These are phyloP conservation scores for Lithohypha guttulata DNA, from an alignment of 2,329 filamentous ascomycete genomes.

Conservation along the genomic window DNA sequence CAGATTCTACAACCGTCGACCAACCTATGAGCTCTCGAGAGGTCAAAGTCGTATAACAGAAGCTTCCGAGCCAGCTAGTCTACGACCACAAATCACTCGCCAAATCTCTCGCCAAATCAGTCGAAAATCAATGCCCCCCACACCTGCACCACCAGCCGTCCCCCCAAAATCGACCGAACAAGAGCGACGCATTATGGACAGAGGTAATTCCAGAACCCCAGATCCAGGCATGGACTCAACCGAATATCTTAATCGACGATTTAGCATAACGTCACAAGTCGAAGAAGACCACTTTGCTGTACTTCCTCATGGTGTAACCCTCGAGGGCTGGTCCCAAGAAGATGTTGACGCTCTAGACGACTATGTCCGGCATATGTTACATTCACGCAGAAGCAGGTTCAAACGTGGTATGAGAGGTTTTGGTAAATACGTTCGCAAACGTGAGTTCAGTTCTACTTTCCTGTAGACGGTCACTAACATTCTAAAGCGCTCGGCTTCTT, in stretches of 20 bases:
- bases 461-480: conserved; percentile 2
- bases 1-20: conserved; percentile 60
- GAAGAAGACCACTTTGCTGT: conserved; percentile 67
- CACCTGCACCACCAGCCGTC: conserved; percentile 1
- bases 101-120: conserved; percentile 3
- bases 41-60: not conserved
- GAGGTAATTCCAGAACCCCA: not conserved
- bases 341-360: conserved; percentile 73
- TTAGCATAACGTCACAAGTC: conserved; percentile 57
- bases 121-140: not conserved
- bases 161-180: conserved; percentile 14
- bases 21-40: conserved; percentile 56
- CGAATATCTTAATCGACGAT: conserved; percentile 21
- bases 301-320: conserved; percentile 59
- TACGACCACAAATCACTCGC: conserved; percentile 3
- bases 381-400: conserved; percentile 68
- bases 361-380: conserved; percentile 76
- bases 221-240: conserved; percentile 17
- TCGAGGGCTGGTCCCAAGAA: conserved; percentile 63
- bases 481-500: conserved; percentile 61
- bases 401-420: conserved; percentile 73
- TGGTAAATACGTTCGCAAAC: conserved; percentile 63
- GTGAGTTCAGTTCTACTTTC: conserved; percentile 32
- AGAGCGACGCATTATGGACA: not conserved
- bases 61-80: not conserved